A percentile compares a stretch with the other conserved stretches of the same genome.
phyloP scores from a whole-genome alignment of 1,284 basidiomycete species.

The Ustilago curta region DNA sequence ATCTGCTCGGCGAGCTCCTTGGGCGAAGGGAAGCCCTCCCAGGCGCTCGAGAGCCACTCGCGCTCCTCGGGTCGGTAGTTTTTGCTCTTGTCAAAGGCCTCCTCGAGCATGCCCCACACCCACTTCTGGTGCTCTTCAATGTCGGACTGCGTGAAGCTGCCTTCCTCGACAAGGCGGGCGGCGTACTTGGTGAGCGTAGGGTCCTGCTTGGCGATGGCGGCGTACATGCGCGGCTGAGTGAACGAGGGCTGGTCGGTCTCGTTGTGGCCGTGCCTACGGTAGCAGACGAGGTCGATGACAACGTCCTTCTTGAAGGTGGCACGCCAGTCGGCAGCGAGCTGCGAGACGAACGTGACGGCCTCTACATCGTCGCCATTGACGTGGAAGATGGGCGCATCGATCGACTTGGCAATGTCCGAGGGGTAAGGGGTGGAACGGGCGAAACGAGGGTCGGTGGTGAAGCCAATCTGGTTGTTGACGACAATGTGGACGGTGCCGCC shows the following conservation, averaged over 20 bases:
- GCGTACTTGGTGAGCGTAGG: constrained; percentile 92
- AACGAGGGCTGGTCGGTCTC: constrained; percentile 99
- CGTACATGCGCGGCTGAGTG: constrained; percentile 99
- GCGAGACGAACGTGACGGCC: constrained; percentile 93
- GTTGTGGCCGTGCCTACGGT: constrained; percentile 98
- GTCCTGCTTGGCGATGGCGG: constrained; percentile 93
- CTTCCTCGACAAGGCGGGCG: constrained; percentile 88
- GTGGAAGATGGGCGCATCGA: constrained; percentile 99
- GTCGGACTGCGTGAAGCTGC: constrained; percentile 93
- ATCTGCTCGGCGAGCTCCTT: constrained; percentile 93
- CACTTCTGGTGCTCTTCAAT: constrained; percentile 99
- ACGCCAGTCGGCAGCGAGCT: constrained; percentile 96
- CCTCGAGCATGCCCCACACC: constrained; percentile 99
- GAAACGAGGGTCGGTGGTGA: constrained; percentile 98
- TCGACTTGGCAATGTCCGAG: constrained; percentile 98
- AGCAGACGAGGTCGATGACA: constrained; percentile 98
- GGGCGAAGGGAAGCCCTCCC: constrained; percentile 98
- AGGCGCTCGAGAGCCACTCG: constrained; percentile 97
- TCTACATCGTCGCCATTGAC: constrained; percentile 99
- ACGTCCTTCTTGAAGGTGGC: constrained; percentile 99
- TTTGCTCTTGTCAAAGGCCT: constrained; percentile 87
- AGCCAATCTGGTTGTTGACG: constrained; percentile 99
- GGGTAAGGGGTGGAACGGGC: constrained; percentile 97
- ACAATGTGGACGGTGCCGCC: constrained; percentile 98
- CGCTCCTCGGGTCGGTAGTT: constrained; percentile 82